phyloP scores from a whole-genome alignment of 192 early-diverging fungal species.

The Coemansia sp. region DNA sequence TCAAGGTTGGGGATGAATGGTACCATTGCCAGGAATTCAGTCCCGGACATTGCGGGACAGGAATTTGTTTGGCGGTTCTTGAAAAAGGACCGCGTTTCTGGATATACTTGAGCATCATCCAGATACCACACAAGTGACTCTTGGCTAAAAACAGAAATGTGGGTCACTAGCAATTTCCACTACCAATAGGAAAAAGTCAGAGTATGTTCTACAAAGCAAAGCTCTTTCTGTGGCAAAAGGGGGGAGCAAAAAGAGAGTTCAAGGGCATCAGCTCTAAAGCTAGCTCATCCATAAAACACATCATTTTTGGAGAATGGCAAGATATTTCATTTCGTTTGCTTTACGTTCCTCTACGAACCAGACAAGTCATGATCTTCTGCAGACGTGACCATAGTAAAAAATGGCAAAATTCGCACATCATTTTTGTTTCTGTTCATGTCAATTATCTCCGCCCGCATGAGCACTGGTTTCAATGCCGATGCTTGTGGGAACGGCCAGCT shows the following conservation, averaged over 20 bases:
- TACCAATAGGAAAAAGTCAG: too few relatives aligned
- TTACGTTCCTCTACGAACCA: too few relatives aligned
- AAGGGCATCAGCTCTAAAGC: too few relatives aligned
- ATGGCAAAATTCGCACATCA: conserved; percentile 2
- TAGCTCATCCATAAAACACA: too few relatives aligned
- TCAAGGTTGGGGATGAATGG: conserved; percentile 2
- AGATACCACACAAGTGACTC: background rate
- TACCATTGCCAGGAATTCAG: conserved; percentile 1
- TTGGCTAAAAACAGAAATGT: background rate
- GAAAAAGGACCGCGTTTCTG: conserved; percentile 5
- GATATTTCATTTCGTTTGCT: too few relatives aligned
- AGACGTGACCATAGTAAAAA: conserved; percentile 1
- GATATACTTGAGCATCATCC: background rate
- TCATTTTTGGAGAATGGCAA: too few relatives aligned
- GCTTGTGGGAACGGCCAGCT: background rate
- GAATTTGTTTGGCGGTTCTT: background rate
- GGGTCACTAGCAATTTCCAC: background rate
- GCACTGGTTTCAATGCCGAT: too few relatives aligned
- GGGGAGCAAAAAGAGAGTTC: too few relatives aligned
- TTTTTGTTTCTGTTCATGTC: background rate
- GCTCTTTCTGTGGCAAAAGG: too few relatives aligned
- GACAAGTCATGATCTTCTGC: conserved; percentile 4
- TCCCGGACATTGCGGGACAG: conserved; percentile 1
- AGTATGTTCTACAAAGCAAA: too few relatives aligned
- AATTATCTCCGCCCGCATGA: too few relatives aligned